Base-by-base conservation (phyloP, 257 asterid genomes). In the Galeopsis tetrahit region DNA sequence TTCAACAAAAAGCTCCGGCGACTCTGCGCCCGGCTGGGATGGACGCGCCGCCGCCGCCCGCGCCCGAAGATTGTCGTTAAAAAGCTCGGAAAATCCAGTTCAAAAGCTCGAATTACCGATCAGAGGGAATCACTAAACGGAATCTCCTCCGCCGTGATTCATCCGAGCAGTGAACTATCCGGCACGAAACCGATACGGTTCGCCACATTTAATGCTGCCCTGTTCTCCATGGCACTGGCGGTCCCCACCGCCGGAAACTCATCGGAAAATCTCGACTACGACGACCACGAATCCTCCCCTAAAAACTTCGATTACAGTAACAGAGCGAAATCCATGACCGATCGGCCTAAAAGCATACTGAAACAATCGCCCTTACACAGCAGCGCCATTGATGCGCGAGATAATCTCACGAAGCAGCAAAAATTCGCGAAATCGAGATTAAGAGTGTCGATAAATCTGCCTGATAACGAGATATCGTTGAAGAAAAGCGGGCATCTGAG, bases 141-240 rank as follows among this genome's bases (percentile, higher is more conserved):
- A 17, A 38, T 46, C 44, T 81, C 88, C 2, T 87, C 97, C 0
- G 96, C 97, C 4, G 88, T 79, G 71, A 92, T 95, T 55, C 88
- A 87, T 58, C 97, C 98, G 1, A 89, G 90, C 38, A 69, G 69
- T 3, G 94, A 87, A 63, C 57, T 64, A 11, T 77, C 71, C 32
- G 78, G 81, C 75, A 57, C 68, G 4, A 83, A 74, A 66, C 75
- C 78, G 60, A 64, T 73, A 70, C 48, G 98, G 69, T 77, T 94
- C 9, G 99, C 93, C 0, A 84, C 99, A 73, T 94, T 94, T 49
- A 94, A 91, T 79, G 98, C 99, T 82, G 97, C 98, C 86, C 84
- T 91, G 2, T 94, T 94, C 80, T 91, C 99, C 86, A 89, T 91
- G 97, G 99, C 99, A 28, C 95, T 95, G 3, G 97, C 91, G 8